Evolutionary conservation across 1,284 basidiomycete species (phyloP).

Genomic region (Malassezia cuniculi): DNA sequence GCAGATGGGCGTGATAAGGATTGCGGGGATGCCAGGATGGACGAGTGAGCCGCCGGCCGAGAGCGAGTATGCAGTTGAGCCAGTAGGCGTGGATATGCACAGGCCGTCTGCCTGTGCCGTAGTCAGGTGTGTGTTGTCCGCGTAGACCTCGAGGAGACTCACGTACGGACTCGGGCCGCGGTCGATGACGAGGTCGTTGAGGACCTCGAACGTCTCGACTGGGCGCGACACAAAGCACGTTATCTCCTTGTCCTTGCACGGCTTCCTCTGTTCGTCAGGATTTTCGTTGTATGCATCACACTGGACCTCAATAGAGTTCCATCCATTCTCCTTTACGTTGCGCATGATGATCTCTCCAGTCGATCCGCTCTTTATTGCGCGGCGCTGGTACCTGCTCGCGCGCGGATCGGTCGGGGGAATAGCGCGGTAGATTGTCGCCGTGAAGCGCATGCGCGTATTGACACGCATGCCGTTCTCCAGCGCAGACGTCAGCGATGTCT

Average conservation of each 20-base stretch:
- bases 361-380: slow-evolving; percentile 34
- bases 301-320: slow-evolving; percentile 35
- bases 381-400: slow-evolving; percentile 18
- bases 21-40: slow-evolving; percentile 91
- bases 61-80: slow-evolving; percentile 85
- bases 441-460: slow-evolving; percentile 96
- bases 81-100: slow-evolving; percentile 89
- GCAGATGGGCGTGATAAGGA: slow-evolving; percentile 94
- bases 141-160: slow-evolving; percentile 86
- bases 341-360: slow-evolving; percentile 42
- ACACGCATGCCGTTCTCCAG: slow-evolving; percentile 89
- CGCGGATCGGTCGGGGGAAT: slow-evolving; percentile 5
- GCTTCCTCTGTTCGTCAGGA: slow-evolving; percentile 8
- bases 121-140: slow-evolving; percentile 97
- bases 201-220: slow-evolving; percentile 89
- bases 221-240: slow-evolving; percentile 93
- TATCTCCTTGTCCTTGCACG: slow-evolving; percentile 77
- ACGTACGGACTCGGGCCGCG: slow-evolving; percentile 96
- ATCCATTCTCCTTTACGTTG: slow-evolving; percentile 33
- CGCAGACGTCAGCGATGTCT: slow-evolving; percentile 72
- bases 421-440: slow-evolving; percentile 76
- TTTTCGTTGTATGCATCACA: slow-evolving; percentile 1
- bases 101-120: slow-evolving; percentile 97
- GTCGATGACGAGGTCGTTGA: slow-evolving; percentile 96
- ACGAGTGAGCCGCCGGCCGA: slow-evolving; percentile 96